These are phyloP conservation scores for Phaeoacremonium minimum DNA, from an alignment of 2,329 filamentous ascomycete genomes.

Conservation along the genomic window DNA sequence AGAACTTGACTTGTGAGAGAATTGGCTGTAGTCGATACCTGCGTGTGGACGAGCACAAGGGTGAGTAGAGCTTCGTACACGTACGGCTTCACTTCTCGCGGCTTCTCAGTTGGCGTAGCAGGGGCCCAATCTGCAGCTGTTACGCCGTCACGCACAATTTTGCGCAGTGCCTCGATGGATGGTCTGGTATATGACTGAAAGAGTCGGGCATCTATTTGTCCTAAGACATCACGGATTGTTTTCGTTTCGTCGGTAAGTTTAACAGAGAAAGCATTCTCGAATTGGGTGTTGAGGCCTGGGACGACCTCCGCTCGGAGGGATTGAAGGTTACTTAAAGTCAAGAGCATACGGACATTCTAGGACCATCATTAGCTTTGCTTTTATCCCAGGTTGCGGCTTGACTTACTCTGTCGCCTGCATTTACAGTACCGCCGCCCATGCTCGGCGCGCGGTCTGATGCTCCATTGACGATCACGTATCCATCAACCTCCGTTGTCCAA, in stretches of 20 bases:
- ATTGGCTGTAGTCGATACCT: conserved; percentile 75
- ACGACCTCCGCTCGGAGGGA: conserved; percentile 77
- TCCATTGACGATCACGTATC: conserved; percentile 25
- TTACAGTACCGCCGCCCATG: conserved; percentile 39
- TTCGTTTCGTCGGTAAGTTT: conserved; percentile 92
- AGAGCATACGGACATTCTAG: conserved; percentile 85
- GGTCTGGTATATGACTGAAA: conserved; percentile 91
- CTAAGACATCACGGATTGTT: conserved; percentile 84
- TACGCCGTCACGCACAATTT: conserved; percentile 71
- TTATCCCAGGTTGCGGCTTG: background rate
- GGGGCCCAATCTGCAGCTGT: conserved; percentile 69
- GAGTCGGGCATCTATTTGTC: conserved; percentile 83
- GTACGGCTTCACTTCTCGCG: conserved; percentile 78
- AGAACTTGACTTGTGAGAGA: conserved; percentile 77
- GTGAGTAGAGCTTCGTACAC: conserved; percentile 82
- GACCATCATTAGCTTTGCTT: conserved; percentile 16
- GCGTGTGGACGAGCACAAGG: conserved; percentile 87
- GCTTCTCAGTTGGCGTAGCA: conserved; percentile 41
- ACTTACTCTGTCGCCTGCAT: conserved; percentile 54
- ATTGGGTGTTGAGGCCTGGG: conserved; percentile 83
- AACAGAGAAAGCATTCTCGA: conserved; percentile 90
- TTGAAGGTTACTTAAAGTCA: conserved; percentile 90
- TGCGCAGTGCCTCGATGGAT: conserved; percentile 61
- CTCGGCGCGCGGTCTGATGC: conserved; percentile 23
- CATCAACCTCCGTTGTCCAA: conserved; percentile 48